Evolutionary conservation across 208 protist species (phyloP).

Genomic region (Leishmania arabica): DNA sequence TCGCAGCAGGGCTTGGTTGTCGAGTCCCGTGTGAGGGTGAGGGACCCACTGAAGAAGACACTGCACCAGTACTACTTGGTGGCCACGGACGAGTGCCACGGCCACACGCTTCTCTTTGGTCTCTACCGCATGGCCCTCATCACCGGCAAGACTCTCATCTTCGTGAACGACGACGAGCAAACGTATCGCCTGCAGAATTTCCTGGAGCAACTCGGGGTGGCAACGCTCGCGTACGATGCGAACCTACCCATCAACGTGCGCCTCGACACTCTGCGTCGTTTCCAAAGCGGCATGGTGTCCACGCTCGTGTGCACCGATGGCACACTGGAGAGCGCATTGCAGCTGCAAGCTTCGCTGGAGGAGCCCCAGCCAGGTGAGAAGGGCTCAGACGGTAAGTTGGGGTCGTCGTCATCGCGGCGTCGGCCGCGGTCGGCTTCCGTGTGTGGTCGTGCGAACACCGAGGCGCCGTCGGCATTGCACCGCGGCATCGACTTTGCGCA

Average conservation of each 20-base stretch:
- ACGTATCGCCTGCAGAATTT: slow-evolving; percentile 97
- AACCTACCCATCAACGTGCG: slow-evolving; percentile 96
- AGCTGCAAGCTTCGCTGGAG: slow-evolving; percentile 55
- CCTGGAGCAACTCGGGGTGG: slow-evolving; percentile 94
- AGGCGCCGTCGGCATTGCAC: slow-evolving; percentile 73
- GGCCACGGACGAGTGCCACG: slow-evolving; percentile 90
- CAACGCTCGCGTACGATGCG: slow-evolving; percentile 94
- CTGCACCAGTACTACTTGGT: slow-evolving; percentile 90
- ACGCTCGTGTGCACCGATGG: slow-evolving; percentile 97
- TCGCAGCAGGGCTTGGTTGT: slow-evolving; percentile 51
- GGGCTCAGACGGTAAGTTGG: background rate
- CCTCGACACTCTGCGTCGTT: slow-evolving; percentile 94
- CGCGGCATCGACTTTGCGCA: slow-evolving; percentile 97
- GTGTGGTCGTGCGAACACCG: slow-evolving; percentile 10
- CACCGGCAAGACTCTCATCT: slow-evolving; percentile 96
- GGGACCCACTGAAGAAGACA: slow-evolving; percentile 49
- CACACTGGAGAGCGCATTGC: slow-evolving; percentile 79
- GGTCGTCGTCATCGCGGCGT: slow-evolving; percentile 14
- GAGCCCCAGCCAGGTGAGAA: slow-evolving; percentile 11
- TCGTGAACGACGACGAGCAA: slow-evolving; percentile 94
- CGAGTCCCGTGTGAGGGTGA: slow-evolving; percentile 67
- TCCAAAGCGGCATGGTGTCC: slow-evolving; percentile 95
- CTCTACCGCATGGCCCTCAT: slow-evolving; percentile 94
- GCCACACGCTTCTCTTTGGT: slow-evolving; percentile 94
- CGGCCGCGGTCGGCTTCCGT: background rate